phyloP scores from a whole-genome alignment of 345 rosid genomes.

The Ceriops decandra region DNA sequence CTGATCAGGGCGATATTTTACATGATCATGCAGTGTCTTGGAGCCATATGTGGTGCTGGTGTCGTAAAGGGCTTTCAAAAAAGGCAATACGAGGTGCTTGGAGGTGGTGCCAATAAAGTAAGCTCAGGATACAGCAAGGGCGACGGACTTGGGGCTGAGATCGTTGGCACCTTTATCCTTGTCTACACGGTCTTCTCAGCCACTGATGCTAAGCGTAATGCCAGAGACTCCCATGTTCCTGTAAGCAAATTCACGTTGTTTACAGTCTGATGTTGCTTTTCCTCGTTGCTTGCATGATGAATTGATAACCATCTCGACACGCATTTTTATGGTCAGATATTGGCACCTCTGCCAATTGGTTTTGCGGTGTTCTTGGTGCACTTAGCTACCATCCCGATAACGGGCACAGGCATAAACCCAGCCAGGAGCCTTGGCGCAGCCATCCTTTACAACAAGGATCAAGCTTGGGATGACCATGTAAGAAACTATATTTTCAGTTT shows the following conservation, averaged over 20 bases:
- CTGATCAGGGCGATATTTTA: slow-evolving; percentile 20
- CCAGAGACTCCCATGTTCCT: slow-evolving; percentile 23
- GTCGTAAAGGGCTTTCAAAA: slow-evolving; percentile 10
- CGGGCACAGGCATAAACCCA: slow-evolving; percentile 53
- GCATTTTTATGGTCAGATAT: slow-evolving; percentile 22
- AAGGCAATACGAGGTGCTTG: slow-evolving; percentile 13
- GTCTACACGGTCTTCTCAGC: slow-evolving; percentile 22
- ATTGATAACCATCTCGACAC: no score
- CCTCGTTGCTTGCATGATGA: no score
- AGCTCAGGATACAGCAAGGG: slow-evolving; percentile 9
- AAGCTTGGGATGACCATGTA: slow-evolving; percentile 48
- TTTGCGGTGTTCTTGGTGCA: slow-evolving; percentile 52
- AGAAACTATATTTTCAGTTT: neutral
- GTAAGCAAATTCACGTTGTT: neutral
- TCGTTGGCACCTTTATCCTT: slow-evolving; percentile 18
- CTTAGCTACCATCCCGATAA: slow-evolving; percentile 47
- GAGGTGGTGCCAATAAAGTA: slow-evolving; percentile 19
- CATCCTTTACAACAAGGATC: slow-evolving; percentile 40
- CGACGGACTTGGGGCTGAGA: slow-evolving; percentile 20
- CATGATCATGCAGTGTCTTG: slow-evolving; percentile 24
- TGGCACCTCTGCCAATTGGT: slow-evolving; percentile 54
- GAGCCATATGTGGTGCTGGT: slow-evolving; percentile 21
- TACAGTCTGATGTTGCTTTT: no score
- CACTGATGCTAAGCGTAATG: slow-evolving; percentile 18
- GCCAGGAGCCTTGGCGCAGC: slow-evolving; percentile 55